Conservation (phyloP, 2,329 filamentous ascomycete species). For the Stemphylium lycopersici region DNA sequence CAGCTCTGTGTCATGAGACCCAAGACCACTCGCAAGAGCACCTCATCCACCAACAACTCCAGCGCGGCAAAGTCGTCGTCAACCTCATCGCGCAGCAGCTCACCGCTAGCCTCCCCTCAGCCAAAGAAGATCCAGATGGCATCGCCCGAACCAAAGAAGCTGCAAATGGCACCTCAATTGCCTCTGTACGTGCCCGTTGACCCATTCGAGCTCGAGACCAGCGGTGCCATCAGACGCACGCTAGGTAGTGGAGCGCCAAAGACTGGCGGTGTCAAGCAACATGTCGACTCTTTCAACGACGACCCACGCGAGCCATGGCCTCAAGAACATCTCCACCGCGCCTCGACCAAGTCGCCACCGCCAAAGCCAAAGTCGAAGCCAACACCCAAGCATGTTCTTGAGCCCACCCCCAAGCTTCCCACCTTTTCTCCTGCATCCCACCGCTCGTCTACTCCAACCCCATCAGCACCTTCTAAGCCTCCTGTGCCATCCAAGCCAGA, state of each 20-base stretch:
- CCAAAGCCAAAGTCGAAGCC: slow-evolving; percentile 4
- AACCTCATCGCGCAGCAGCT: slow-evolving; percentile 27
- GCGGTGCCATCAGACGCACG: slow-evolving; percentile 16
- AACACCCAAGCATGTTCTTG: slow-evolving; percentile 16
- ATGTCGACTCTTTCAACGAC: slow-evolving; percentile 33
- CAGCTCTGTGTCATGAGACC: slow-evolving; percentile 48
- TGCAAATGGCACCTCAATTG: slow-evolving; percentile 1
- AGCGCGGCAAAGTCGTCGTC: slow-evolving; percentile 26
- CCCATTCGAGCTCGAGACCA: slow-evolving; percentile 24
- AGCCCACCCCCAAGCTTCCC: slow-evolving; percentile 22
- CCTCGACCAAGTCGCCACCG: slow-evolving; percentile 10
- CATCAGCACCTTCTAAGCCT: slow-evolving; percentile 10
- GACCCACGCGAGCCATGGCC: slow-evolving; percentile 33
- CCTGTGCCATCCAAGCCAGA: slow-evolving; percentile 8
- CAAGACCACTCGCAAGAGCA: slow-evolving; percentile 35
- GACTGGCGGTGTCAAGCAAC: slow-evolving; percentile 18
- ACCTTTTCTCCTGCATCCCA: slow-evolving; percentile 21
- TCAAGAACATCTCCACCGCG: slow-evolving; percentile 15
- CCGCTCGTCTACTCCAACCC: slow-evolving; percentile 8
- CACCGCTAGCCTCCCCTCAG: slow-evolving; percentile 34
- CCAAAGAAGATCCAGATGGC: slow-evolving; percentile 12
- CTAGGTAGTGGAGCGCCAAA: slow-evolving; percentile 16
- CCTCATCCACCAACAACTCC: slow-evolving; percentile 30
- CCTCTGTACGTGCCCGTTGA: slow-evolving; percentile 31
- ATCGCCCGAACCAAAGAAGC: slow-evolving; percentile 3